Evolutionary conservation across 257 asterid genomes (phyloP).

Genomic region (Orobanche coerulescens): DNA sequence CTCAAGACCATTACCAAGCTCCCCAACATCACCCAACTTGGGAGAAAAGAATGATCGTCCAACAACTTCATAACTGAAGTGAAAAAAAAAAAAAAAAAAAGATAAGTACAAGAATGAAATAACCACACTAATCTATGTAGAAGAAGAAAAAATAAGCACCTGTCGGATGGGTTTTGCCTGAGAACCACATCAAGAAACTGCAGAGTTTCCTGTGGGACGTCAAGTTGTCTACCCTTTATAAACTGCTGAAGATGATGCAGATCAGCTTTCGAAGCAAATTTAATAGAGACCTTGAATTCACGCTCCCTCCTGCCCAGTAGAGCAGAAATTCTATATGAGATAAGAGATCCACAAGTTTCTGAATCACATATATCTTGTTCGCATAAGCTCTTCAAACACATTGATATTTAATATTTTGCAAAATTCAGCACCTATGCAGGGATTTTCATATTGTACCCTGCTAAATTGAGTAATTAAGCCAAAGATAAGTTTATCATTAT

Average conservation of each 20-base stretch:
- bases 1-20: constrained; percentile 53
- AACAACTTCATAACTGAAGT: constrained; percentile 49
- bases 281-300: constrained; percentile 49
- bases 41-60: constrained; percentile 70
- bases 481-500: not conserved
- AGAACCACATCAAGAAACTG: constrained; percentile 81
- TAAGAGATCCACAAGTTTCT: not conserved
- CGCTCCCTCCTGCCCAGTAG: constrained; percentile 48
- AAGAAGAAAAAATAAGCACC: constrained; percentile 14
- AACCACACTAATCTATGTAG: not conserved
- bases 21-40: constrained; percentile 26
- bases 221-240: constrained; percentile 41
- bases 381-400: too few relatives aligned
- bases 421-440: not conserved
- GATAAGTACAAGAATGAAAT: not conserved
- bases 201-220: constrained; percentile 58
- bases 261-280: constrained; percentile 56
- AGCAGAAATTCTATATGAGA: not conserved
- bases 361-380: too few relatives aligned
- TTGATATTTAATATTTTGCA: too few relatives aligned
- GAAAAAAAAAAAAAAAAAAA: too few relatives aligned
- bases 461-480: not conserved
- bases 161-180: constrained; percentile 42
- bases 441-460: not conserved
- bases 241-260: constrained; percentile 47